A percentile compares a stretch with the other conserved stretches of the same genome.
Evolutionary conservation across 148 eudicot species (phyloP).

Genomic region (Talinum fruticosum): DNA sequence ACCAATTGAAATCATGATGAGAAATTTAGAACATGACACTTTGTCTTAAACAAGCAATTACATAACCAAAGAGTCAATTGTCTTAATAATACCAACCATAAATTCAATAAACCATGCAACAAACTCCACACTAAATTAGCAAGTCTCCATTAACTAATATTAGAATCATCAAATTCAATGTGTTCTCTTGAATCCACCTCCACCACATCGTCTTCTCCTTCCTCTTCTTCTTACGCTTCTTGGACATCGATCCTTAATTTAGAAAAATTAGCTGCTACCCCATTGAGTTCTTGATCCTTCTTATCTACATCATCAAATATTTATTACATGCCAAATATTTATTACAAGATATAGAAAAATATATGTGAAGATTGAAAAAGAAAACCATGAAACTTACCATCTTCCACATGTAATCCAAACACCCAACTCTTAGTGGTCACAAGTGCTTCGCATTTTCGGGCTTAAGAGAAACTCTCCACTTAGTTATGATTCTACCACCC

Average conservation of each 20-base stretch:
- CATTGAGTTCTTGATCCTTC: not conserved
- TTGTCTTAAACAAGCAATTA: no score
- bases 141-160: no score
- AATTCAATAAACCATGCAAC: no score
- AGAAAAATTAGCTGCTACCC: not conserved
- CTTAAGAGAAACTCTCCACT: not conserved
- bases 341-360: not conserved
- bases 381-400: not conserved
- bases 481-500: constrained; percentile 11
- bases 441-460: not conserved
- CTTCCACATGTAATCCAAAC: not conserved
- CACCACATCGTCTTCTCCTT: not conserved
- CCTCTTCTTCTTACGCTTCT: not conserved
- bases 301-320: not conserved
- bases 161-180: not conserved
- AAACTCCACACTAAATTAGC: no score
- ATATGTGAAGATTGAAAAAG: not conserved
- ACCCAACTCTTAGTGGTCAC: not conserved
- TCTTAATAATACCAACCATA: no score
- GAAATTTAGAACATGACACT: no score
- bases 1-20: no score
- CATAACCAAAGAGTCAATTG: no score
- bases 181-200: not conserved
- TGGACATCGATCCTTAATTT: not conserved
- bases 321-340: not conserved